A percentile compares a stretch with the other conserved stretches of the same genome.
Conservation (phyloP, 768 basidiomycete genomes). For the Xerocomus potaroensis region DNA sequence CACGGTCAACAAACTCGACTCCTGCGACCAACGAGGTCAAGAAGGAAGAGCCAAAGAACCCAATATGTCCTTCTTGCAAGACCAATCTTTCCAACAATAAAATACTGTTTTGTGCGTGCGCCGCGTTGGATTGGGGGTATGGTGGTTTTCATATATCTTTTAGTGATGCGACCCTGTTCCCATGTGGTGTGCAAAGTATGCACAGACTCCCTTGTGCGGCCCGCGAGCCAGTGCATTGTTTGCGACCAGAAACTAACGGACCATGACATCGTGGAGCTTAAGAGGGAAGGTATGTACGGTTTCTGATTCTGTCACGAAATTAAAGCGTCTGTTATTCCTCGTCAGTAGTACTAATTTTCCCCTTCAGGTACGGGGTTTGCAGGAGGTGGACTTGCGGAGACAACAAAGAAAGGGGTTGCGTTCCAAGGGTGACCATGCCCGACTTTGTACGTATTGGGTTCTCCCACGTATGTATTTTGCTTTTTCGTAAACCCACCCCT, state of each 20-base stretch:
- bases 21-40: slow-evolving; percentile 35
- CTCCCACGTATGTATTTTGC: not conserved
- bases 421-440: slow-evolving; percentile 68
- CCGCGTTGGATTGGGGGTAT: not conserved
- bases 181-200: slow-evolving; percentile 93
- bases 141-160: not conserved
- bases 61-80: slow-evolving; percentile 89
- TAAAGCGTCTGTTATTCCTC: not conserved
- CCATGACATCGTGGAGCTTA: slow-evolving; percentile 76
- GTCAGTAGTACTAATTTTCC: slow-evolving; percentile 3
- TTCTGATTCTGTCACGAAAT: not conserved
- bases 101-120: slow-evolving; percentile 58
- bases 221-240: slow-evolving; percentile 77
- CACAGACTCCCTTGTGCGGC: slow-evolving; percentile 78
- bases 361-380: slow-evolving; percentile 92
- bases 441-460: slow-evolving; percentile 1
- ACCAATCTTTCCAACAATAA: slow-evolving; percentile 76
- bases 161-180: slow-evolving; percentile 82
- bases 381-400: slow-evolving; percentile 92
- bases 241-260: slow-evolving; percentile 69
- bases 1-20: slow-evolving; percentile 37
- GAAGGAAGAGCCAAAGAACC: slow-evolving; percentile 50
- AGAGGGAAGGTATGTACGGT: slow-evolving; percentile 70
- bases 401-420: slow-evolving; percentile 69
- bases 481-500: slow-evolving; percentile 3